Percentiles rank a stretch among this genome's conserved stretches.
Conservation (phyloP, 2,329 filamentous ascomycete species). For the Xylariaceae sp. region DNA sequence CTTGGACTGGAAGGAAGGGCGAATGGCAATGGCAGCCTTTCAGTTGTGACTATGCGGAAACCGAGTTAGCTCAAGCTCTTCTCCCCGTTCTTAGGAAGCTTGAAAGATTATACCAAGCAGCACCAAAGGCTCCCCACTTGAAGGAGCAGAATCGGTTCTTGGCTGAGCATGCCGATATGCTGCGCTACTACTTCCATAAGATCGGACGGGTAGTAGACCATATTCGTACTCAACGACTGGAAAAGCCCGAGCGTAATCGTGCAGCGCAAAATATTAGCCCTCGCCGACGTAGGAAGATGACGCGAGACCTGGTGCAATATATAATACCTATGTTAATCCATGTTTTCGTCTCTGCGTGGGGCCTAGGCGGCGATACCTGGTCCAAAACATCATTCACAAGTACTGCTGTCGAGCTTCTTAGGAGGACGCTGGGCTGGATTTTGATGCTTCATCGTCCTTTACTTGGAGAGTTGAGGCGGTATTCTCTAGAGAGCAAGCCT, state of each 20-base stretch:
- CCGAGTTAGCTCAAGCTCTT: slow-evolving; percentile 28
- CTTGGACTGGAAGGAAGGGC: slow-evolving; percentile 31
- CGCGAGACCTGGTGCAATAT: slow-evolving; percentile 31
- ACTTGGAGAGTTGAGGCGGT: slow-evolving; percentile 18
- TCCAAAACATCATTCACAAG: slow-evolving; percentile 31
- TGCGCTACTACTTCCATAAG: slow-evolving; percentile 35
- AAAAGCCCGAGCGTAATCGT: not conserved
- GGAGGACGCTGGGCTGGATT: slow-evolving; percentile 33
- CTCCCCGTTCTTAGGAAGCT: slow-evolving; percentile 32
- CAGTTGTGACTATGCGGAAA: slow-evolving; percentile 20
- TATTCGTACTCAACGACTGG: slow-evolving; percentile 31
- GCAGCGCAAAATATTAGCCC: slow-evolving; percentile 14
- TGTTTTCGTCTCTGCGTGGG: slow-evolving; percentile 35
- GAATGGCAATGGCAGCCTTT: slow-evolving; percentile 31
- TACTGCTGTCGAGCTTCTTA: slow-evolving; percentile 32
- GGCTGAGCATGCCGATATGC: slow-evolving; percentile 29
- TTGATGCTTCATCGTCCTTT: slow-evolving; percentile 30
- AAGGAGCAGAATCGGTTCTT: slow-evolving; percentile 37
- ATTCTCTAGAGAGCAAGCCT: slow-evolving; percentile 12
- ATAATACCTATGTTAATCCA: slow-evolving; percentile 37
- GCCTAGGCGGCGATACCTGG: slow-evolving; percentile 32
- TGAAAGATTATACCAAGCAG: slow-evolving; percentile 31
- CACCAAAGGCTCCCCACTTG: slow-evolving; percentile 30
- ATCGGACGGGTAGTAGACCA: slow-evolving; percentile 28
- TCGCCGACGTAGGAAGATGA: slow-evolving; percentile 27